These are phyloP conservation scores for Sugiyamaella paludigena DNA, from an alignment of 1,139 yeast species.

Conservation along the genomic window DNA sequence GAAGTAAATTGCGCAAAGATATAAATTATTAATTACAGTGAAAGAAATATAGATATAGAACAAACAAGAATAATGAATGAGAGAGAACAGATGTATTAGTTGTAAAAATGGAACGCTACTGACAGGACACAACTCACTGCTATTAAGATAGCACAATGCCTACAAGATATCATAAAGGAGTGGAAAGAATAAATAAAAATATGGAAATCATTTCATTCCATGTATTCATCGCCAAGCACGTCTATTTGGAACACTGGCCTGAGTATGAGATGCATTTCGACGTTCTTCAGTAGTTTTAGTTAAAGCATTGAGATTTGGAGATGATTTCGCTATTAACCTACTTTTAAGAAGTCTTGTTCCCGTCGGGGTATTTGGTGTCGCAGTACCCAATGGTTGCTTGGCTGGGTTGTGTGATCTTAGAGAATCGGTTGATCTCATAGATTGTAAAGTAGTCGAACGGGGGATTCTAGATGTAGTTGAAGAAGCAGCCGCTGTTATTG, in stretches of 20 bases:
- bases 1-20: no score
- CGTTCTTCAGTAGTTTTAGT: not conserved
- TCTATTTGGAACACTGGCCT: not conserved
- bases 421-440: constrained; percentile 13
- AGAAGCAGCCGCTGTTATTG: no score
- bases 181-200: not conserved
- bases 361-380: constrained; percentile 8
- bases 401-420: constrained; percentile 4
- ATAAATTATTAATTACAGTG: no score
- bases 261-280: not conserved
- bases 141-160: no score
- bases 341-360: constrained; percentile 10
- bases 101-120: no score
- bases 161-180: no score
- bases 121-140: no score
- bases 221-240: constrained; percentile 6
- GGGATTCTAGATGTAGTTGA: constrained; percentile 13
- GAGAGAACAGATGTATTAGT: no score
- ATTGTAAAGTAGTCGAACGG: constrained; percentile 15
- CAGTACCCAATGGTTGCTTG: not conserved
- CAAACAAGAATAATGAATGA: no score
- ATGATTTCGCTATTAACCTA: constrained; percentile 12
- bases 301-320: constrained; percentile 15
- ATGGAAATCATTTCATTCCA: not conserved
- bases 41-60: no score